Evolutionary conservation across 208 protist genomes (phyloP), one percentile per base, ranked within the genome.

Genomic region (Trichomonas vaginalis): DNA sequence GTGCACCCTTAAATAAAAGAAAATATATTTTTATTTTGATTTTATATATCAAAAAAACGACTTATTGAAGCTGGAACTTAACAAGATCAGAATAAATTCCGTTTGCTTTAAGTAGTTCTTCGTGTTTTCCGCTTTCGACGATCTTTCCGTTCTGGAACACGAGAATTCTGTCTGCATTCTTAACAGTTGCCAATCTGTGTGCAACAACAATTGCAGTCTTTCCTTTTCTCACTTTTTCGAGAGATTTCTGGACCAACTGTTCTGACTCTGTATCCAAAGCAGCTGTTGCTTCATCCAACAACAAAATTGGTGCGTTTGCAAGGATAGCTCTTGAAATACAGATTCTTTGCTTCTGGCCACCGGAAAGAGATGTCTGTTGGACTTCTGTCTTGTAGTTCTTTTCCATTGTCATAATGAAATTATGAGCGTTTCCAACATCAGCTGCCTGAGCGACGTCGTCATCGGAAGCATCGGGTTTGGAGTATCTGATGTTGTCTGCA

Each of bases 401-500:
- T 40, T 61, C 45, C 17, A 97, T 62, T 12, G 62, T 42, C 21
- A 70, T 86, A 39, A 97, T 97, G 42, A 97, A 97, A 37, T 96
- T 87, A 51, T 97, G 96, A 45, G 97, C 97, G 62, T 97, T 97
- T 35, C 97, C 97, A 51, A 96, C 46, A 47, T 96, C 95, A 0
- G 97, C 96, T 14, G 97, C 97, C 37, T 96, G 96, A 40, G 88
- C 42, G 2, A 97, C 79, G n/a, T 97, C 96, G 17, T 96, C 95
- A 35, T 45, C 15, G 6, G 49, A 95, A 3, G 96, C 49, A 27
- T 95, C 80, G 12, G 90, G 96, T 4, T 96, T 83, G 42, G 96
- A 96, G 47, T 96, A 97, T 23, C 95, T 95, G 49, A 97, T 97
- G 48, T 97, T 97, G 10, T 97, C 95, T 15, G 37, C 4, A 21